These are phyloP conservation scores for Gossypium lobatum DNA, from an alignment of 441 rosid genomes.

Conservation along the genomic window DNA sequence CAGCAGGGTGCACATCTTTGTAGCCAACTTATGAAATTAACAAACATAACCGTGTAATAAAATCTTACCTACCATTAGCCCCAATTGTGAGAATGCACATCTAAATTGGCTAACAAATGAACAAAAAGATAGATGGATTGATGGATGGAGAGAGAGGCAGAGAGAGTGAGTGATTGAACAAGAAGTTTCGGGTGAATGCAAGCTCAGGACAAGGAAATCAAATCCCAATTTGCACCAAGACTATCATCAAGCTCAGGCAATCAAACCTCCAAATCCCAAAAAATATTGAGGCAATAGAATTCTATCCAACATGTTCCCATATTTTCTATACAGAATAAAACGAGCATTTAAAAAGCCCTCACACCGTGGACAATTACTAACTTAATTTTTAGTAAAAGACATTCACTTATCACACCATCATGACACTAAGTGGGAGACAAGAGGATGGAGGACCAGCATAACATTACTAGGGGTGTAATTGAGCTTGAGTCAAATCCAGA, in stretches of 20 bases:
- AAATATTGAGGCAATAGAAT: neutral
- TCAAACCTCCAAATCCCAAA: neutral
- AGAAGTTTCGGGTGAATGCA: neutral
- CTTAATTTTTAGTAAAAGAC: neutral
- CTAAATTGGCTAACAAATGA: neutral
- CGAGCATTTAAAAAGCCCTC: neutral
- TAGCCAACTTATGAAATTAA: neutral
- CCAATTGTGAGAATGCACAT: neutral
- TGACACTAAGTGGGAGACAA: neutral
- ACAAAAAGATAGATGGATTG: neutral
- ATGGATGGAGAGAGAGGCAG: neutral
- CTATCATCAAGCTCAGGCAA: neutral
- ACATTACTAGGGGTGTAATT: neutral
- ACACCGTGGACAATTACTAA: neutral
- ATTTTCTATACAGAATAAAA: neutral
- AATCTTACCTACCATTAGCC: neutral
- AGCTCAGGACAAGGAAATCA: neutral
- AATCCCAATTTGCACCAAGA: constrained; percentile 1
- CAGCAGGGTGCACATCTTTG: neutral
- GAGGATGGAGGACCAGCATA: neutral
- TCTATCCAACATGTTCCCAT: neutral
- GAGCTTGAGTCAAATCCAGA: neutral
- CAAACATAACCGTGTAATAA: neutral
- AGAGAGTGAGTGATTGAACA: neutral
- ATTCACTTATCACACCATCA: neutral